Percentiles rank a stretch among this genome's conserved stretches.
These are phyloP conservation scores for Saccharomycopsis sp. DNA, from an alignment of 805 yeast species.

Conservation along the genomic window DNA sequence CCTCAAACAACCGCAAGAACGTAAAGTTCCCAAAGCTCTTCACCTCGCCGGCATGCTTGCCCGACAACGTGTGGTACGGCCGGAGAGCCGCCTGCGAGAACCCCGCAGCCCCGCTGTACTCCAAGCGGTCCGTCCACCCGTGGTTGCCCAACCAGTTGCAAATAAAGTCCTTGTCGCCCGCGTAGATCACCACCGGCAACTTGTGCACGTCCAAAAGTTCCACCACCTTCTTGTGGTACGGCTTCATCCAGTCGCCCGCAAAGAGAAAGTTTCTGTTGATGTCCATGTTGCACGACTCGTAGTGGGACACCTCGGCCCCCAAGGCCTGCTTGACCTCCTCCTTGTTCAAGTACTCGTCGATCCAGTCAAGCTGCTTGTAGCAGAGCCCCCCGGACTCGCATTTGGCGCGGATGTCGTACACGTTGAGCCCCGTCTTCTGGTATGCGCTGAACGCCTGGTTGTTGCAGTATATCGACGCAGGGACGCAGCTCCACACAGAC, in stretches of 20 bases:
- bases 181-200: conserved; percentile 78
- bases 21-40: conserved; percentile 68
- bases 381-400: conserved; percentile 73
- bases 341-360: conserved; percentile 72
- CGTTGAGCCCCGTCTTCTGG: conserved; percentile 80
- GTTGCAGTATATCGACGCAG: conserved; percentile 87
- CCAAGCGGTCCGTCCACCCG: conserved; percentile 68
- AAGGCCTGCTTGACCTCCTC: conserved; percentile 71
- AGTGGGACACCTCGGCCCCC: conserved; percentile 84
- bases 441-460: conserved; percentile 76
- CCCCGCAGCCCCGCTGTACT: conserved; percentile 52
- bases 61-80: conserved; percentile 31
- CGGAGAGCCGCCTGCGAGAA: conserved; percentile 38
- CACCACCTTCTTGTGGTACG: conserved; percentile 71
- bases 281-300: conserved; percentile 68
- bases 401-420: conserved; percentile 77
- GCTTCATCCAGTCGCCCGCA: conserved; percentile 90
- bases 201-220: conserved; percentile 45
- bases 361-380: conserved; percentile 68
- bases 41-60: conserved; percentile 52
- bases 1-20: conserved; percentile 69
- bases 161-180: conserved; percentile 92
- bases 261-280: conserved; percentile 75
- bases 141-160: conserved; percentile 91
- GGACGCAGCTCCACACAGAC: conserved; percentile 79